A percentile compares a stretch with the other conserved stretches of the same genome.
These are phyloP conservation scores for Tagetes patula DNA, from an alignment of 129 eudicot genomes.

Conservation along the genomic window DNA sequence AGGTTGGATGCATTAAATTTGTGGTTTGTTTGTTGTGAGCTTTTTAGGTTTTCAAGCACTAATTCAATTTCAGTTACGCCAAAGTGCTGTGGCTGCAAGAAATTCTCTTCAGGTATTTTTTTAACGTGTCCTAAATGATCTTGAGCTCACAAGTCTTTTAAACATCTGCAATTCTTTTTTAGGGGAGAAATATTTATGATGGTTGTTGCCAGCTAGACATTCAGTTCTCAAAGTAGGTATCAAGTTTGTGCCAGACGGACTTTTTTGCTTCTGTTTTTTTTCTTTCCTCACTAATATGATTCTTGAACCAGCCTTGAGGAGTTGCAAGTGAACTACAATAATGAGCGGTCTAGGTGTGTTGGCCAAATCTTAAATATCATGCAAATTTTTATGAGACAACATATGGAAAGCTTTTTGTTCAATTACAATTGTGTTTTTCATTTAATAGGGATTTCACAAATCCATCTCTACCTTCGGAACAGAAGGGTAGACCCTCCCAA, in stretches of 20 bases:
- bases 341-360: constrained; percentile 83
- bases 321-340: constrained; percentile 94
- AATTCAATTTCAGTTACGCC: constrained; percentile 76
- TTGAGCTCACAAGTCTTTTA: constrained; percentile 7
- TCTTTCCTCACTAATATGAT: not conserved
- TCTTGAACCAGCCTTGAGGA: constrained; percentile 76
- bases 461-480: constrained; percentile 87
- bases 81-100: constrained; percentile 78
- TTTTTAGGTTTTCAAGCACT: constrained; percentile 91
- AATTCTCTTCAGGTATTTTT: constrained; percentile 83
- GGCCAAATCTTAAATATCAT: not conserved
- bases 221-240: constrained; percentile 89
- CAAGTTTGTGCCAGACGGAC: constrained; percentile 14
- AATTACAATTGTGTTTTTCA: constrained; percentile 20
- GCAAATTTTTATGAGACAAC: not conserved
- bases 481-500: constrained; percentile 85
- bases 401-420: not conserved
- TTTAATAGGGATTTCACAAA: constrained; percentile 81
- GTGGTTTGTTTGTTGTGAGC: constrained; percentile 10
- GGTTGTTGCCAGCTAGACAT: constrained; percentile 99
- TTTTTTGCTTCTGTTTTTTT: not conserved
- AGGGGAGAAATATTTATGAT: constrained; percentile 98
- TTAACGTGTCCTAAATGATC: constrained; percentile 19
- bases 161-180: constrained; percentile 23
- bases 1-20: not conserved